Conservation (phyloP, 2,329 filamentous ascomycete species). For the Microdochium bolleyi region DNA sequence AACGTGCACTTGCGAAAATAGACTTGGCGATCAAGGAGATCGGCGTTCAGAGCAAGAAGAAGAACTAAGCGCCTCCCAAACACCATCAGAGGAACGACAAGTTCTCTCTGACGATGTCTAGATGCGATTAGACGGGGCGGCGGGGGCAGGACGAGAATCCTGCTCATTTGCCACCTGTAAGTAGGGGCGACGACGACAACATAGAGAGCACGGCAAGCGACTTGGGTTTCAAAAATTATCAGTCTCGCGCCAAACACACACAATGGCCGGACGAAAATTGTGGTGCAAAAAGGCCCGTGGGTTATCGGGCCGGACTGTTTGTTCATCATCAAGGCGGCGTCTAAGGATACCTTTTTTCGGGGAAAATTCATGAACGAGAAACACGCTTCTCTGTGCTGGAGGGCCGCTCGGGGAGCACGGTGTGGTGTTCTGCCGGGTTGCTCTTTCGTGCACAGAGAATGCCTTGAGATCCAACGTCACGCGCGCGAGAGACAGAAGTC, state of each 20-base stretch:
- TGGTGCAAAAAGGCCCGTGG: slow-evolving; percentile 14
- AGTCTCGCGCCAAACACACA: neutral
- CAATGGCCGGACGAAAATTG: slow-evolving; percentile 3
- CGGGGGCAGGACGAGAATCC: neutral
- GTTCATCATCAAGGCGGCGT: slow-evolving; percentile 38
- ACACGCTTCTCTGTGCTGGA: neutral
- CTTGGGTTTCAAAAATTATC: neutral
- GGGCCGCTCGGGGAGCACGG: neutral
- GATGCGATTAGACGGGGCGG: neutral
- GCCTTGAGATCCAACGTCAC: neutral
- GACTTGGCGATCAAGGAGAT: slow-evolving; percentile 44
- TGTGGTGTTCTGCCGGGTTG: neutral
- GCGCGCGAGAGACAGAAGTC: neutral
- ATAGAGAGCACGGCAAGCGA: neutral
- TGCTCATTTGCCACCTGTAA: neutral
- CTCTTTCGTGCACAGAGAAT: neutral
- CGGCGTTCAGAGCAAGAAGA: slow-evolving; percentile 32
- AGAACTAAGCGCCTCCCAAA: slow-evolving; percentile 32
- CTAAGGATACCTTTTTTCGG: slow-evolving; percentile 38
- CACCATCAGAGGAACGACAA: neutral
- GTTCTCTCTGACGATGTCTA: neutral
- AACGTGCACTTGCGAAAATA: slow-evolving; percentile 12
- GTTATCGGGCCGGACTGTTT: slow-evolving; percentile 19
- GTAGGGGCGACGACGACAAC: neutral
- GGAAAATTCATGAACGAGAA: neutral